phyloP scores from a whole-genome alignment of 2,329 filamentous ascomycete genomes.

The Cladophialophora bantiana region DNA sequence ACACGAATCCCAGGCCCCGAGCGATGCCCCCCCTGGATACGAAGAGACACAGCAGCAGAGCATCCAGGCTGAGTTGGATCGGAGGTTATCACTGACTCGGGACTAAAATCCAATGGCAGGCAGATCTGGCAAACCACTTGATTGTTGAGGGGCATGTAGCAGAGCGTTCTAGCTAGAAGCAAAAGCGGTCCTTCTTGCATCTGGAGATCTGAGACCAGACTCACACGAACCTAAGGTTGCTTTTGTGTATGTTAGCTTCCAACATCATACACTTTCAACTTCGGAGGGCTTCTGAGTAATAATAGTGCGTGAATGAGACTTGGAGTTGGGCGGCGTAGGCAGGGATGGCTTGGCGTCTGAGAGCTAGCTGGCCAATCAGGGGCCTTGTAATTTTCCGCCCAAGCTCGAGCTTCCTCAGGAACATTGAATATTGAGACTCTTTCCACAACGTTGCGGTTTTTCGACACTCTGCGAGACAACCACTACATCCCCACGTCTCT shows the following conservation, averaged over 20 bases:
- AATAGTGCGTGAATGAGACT: no score
- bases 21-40: conserved; percentile 86
- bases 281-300: background rate
- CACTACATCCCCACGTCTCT: background rate
- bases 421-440: conserved; percentile 7
- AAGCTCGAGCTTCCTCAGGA: conserved; percentile 9
- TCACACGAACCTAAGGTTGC: background rate
- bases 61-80: conserved; percentile 75
- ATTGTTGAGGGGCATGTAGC: background rate
- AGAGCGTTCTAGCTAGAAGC: background rate
- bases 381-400: conserved; percentile 12
- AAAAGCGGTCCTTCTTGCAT: background rate
- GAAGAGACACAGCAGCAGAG: conserved; percentile 88
- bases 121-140: background rate
- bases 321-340: background rate
- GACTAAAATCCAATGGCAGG: conserved; percentile 3
- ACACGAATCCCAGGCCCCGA: conserved; percentile 57
- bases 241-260: background rate
- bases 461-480: background rate
- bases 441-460: background rate
- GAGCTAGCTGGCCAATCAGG: conserved; percentile 15
- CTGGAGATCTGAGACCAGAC: background rate
- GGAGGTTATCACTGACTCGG: conserved; percentile 47
- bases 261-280: background rate
- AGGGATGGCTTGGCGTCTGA: conserved; percentile 4